Percentiles rank a stretch among this genome's conserved stretches.
phyloP scores from a whole-genome alignment of 768 basidiomycete species.

The Tulasnella sp. region DNA sequence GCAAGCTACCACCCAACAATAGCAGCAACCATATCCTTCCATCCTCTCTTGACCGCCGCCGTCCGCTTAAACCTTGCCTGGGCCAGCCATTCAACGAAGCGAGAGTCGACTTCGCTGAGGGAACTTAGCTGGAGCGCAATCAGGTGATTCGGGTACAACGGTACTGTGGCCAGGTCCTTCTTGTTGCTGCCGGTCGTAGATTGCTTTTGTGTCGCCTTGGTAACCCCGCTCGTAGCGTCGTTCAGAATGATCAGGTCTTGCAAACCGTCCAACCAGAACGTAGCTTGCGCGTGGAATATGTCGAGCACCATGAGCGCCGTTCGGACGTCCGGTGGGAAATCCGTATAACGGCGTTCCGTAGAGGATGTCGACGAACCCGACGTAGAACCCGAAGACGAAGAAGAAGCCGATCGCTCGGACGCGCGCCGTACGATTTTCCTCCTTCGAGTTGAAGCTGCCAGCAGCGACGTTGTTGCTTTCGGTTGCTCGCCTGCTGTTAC shows the following conservation, averaged over 20 bases:
- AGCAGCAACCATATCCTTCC: conserved; percentile 42
- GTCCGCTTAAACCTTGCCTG: conserved; percentile 27
- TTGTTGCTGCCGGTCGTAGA: conserved; percentile 26
- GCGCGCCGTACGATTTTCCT: background rate
- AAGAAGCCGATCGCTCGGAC: conserved; percentile 3
- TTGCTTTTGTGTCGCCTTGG: conserved; percentile 19
- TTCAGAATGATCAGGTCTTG: conserved; percentile 26
- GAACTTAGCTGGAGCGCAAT: conserved; percentile 65
- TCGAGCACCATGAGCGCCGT: conserved; percentile 56
- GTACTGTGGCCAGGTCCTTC: conserved; percentile 9
- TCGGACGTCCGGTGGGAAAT: conserved; percentile 30
- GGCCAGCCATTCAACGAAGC: conserved; percentile 69
- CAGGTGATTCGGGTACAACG: conserved; percentile 57
- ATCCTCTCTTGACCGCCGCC: conserved; percentile 39
- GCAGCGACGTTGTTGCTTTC: background rate
- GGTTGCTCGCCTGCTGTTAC: background rate
- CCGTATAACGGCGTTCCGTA: conserved; percentile 23
- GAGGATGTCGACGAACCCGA: background rate
- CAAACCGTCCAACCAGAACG: conserved; percentile 47
- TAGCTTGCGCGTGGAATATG: conserved; percentile 57
- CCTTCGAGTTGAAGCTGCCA: background rate
- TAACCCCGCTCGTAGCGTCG: conserved; percentile 19
- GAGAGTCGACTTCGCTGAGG: conserved; percentile 60
- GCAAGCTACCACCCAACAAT: conserved; percentile 33
- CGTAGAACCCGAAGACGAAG: background rate